phyloP scores from a whole-genome alignment of 2,329 filamentous ascomycete species.

The Ceratocystis ficicola region DNA sequence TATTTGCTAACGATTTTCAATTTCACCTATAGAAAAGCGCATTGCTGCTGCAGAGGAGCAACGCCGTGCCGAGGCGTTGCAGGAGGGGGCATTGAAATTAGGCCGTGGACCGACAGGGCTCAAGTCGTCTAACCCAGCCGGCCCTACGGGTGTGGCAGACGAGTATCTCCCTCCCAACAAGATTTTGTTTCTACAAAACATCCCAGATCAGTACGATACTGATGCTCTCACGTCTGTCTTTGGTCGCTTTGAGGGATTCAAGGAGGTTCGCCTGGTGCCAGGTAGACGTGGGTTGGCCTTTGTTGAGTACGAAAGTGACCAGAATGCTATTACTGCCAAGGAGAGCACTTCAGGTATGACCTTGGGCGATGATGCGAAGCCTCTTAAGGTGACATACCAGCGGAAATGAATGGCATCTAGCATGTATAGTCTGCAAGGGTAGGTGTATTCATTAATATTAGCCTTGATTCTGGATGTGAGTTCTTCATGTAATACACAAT shows the following conservation, averaged over 20 bases:
- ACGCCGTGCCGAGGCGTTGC: conserved; percentile 49
- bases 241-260: conserved; percentile 82
- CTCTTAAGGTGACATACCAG: conserved; percentile 94
- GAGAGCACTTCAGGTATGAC: conserved; percentile 81
- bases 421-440: neutral
- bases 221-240: conserved; percentile 73
- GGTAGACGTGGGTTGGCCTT: conserved; percentile 83
- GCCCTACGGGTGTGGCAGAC: conserved; percentile 73
- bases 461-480: neutral
- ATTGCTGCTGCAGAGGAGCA: conserved; percentile 62
- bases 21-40: conserved; percentile 55
- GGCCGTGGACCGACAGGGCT: conserved; percentile 51
- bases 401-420: conserved; percentile 48
- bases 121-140: conserved; percentile 59
- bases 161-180: conserved; percentile 97
- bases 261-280: conserved; percentile 80
- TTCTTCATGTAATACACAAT: no score
- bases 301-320: conserved; percentile 87
- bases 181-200: conserved; percentile 84
- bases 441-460: neutral
- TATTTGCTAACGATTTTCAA: conserved; percentile 31
- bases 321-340: conserved; percentile 82
- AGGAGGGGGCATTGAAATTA: conserved; percentile 40
- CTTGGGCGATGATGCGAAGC: conserved; percentile 50
- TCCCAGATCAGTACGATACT: conserved; percentile 75